Conservation (phyloP, 2,329 filamentous ascomycete genomes). For the Monilinia laxa region DNA sequence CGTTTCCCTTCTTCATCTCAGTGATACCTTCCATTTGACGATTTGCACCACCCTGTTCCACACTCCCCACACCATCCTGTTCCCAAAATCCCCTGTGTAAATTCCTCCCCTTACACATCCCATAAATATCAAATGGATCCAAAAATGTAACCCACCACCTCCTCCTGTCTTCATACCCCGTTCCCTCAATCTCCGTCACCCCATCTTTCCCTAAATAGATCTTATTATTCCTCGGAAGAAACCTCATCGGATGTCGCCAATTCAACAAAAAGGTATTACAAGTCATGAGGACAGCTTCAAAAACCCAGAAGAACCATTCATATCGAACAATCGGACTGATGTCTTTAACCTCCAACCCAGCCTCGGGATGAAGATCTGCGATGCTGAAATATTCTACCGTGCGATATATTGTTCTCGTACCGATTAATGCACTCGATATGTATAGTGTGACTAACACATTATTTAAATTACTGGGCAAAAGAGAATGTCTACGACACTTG, state of each 20-base stretch:
- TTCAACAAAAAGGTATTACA: conserved; percentile 52
- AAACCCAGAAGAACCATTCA: conserved; percentile 60
- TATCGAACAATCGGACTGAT: conserved; percentile 52
- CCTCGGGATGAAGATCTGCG: conserved; percentile 43
- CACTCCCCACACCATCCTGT: conserved; percentile 27
- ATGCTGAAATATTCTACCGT: conserved; percentile 58
- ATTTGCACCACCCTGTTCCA: background rate
- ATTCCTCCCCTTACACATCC: conserved; percentile 32
- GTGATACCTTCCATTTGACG: background rate
- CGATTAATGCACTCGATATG: conserved; percentile 45
- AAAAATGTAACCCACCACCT: conserved; percentile 32
- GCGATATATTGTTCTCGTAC: conserved; percentile 56
- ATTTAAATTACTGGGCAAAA: conserved; percentile 33
- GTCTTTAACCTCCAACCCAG: conserved; percentile 37
- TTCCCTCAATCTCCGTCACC: conserved; percentile 49
- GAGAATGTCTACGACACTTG: conserved; percentile 43
- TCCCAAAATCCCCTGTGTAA: conserved; percentile 37
- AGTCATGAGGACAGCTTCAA: conserved; percentile 56
- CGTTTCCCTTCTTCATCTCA: background rate
- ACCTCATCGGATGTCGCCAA: conserved; percentile 50
- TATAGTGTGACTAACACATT: conserved; percentile 51
- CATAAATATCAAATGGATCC: conserved; percentile 38
- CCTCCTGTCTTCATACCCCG: conserved; percentile 51
- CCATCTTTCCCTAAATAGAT: conserved; percentile 53
- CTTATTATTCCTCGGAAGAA: conserved; percentile 49